Evolutionary conservation across 2,329 filamentous ascomycete genomes (phyloP), one percentile per base, ranked within the genome.

Genomic region (Herpotrichia juniperi): DNA sequence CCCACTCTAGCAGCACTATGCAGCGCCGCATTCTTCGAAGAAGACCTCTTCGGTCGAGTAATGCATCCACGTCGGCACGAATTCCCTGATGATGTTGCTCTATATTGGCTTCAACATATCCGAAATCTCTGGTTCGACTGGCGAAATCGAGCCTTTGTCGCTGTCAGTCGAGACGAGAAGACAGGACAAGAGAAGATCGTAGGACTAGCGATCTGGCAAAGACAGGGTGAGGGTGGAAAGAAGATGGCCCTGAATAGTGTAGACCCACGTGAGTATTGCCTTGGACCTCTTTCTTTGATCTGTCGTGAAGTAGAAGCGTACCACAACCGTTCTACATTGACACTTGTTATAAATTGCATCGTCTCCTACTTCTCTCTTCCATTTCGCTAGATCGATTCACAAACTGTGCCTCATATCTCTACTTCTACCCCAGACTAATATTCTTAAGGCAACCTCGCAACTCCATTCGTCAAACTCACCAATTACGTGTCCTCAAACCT

Each of bases 11-110:
- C 43, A 8, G 32, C 26, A 16, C 40, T 69, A 35, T 60, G 59
- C 31, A 39, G 57, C 12, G 48, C 57, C 2, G 59, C 69, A 5
- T 72, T 68, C 48, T 70, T 66, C 51, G 54, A 69, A n/a, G 69
- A 72, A 43, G 53, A 62, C 22, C 58, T 69, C 17, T 66, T 64
- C 22, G 69, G 65, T 31, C 50, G 53, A 0, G 46, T 63, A 3
- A 60, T 72, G 17, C 68, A 71, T 52, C 69, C 68, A 0, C 28
- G 62, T 25, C 65, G 66, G 2, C 22, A 59, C 8, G 21, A 60
- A 9, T 67, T 63, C 39, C 66, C 67, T 2, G 50, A 61, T 16
- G 64, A 71, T 24, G 52, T 64, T 14, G 28, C 51, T 2, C 53
- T 62, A 7, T 71, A 55, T 49, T 71, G 65, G 63, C 59, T 51